Evolutionary conservation across 345 rosid species (phyloP), one percentile per base, ranked within the genome.

Genomic region (Cardamine resedifolia): DNA sequence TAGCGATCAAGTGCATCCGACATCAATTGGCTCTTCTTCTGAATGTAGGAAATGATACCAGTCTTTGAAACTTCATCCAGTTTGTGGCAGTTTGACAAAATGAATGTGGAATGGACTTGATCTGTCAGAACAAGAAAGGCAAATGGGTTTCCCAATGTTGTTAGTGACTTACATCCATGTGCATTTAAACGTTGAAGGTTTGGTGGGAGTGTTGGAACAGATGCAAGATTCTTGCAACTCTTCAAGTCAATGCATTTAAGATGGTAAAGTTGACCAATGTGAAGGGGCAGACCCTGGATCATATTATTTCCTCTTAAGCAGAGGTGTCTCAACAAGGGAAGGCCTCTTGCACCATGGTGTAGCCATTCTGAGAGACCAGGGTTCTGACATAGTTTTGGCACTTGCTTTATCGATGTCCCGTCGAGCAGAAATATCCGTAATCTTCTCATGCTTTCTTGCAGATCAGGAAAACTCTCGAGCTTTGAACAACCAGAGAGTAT

Each of bases 11-110:
- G 26, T 19, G 68, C 53, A 64, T 0, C 6, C 3, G 55, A 45
- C n/a, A 65, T 14, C 43, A 33, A 21, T 36, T 24, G 34, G 60
- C 33, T 51, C 33, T 8, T 52, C n/a, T 36, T 23, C 5, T 14
- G 47, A 66, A 52, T 36, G 60, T 66, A 66, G 23, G 71, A 66
- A 3, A 34, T 36, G n/a, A 66, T 51, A 34, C n/a, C 19, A 7
- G 23, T 52, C 26, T 51, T 66, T 20, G 58, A 7, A 50, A 16
- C 34, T 49, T 45, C 59, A 9, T 66, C 33, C 4, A 66, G 23
- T 12, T 66, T 50, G 21, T 66, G 34, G 59, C 59, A 52, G 8
- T 50, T 10, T 2, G 71, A 33, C n/a, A 66, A 66, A 11, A 15
- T 33, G 58, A 21, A 36, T 33, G 59, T 49, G 34, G 70, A 33